Evolutionary conservation across 768 basidiomycete species (phyloP), one percentile per base, ranked within the genome.

Genomic region (Phaeolepiota aurea): DNA sequence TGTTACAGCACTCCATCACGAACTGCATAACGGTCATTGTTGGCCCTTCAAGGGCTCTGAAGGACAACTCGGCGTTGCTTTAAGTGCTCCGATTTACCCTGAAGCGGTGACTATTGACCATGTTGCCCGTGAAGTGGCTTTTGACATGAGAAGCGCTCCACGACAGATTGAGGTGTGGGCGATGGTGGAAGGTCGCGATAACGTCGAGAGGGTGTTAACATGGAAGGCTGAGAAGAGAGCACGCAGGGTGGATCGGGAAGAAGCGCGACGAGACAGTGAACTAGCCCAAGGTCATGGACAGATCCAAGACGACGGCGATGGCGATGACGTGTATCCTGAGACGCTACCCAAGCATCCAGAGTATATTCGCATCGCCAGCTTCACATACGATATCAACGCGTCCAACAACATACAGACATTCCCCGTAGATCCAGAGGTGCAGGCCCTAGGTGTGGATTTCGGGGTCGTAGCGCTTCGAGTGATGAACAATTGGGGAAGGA

Each of bases 81-180:
- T 99, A 20, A 79, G 80, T 2, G 71, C 74, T 3, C 90, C 89
- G 7, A 73, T 88, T 15, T 66, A 69, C 38, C 74, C 97, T 34
- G 77, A 82, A 1, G 75, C 77, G 18, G 63, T 99, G 38, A 87
- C 87, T 15, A 75, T 99, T 43, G 94, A 98, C 54, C 94, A 99
- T 57, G 79, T 90, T 10, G 70, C 91, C 15, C 70, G 64, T 44
- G 92, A 94, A 47, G 67, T 91, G 31, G 85, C 90, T 3, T 77
- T 78, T 54, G 88, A 93, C 50, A 69, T 87, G 61, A 68, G 79
- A 28, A 80, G 79, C 30, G 89, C 90, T 1, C 94, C 94, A 32
- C 68, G 76, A 44, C 69, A 82, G 32, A 87, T 97, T 77, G 89
- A 96, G 50, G 75, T 94, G 3, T 94, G 91, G 92, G 92, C 80